phyloP scores from a whole-genome alignment of 179 eudicot species.

The Corrigiola litoralis region DNA sequence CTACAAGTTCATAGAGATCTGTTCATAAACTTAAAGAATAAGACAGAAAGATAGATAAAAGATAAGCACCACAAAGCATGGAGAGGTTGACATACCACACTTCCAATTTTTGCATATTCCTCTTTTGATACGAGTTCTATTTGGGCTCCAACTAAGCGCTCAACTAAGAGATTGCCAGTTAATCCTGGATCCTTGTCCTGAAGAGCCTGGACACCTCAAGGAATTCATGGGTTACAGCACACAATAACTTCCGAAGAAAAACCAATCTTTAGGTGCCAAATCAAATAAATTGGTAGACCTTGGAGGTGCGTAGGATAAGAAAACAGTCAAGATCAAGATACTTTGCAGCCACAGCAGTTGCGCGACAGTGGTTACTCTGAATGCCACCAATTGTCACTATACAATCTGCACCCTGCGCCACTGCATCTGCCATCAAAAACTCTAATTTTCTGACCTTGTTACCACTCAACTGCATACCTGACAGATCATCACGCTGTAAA shows the following conservation, averaged over 20 bases:
- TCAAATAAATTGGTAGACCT: constrained; percentile 40
- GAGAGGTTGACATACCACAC: constrained; percentile 50
- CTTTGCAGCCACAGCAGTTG: constrained; percentile 95
- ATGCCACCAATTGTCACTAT: constrained; percentile 89
- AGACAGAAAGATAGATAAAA: not conserved
- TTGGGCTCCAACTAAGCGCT: constrained; percentile 97
- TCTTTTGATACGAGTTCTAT: constrained; percentile 94
- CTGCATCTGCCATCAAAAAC: constrained; percentile 95
- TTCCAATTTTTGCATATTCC: constrained; percentile 83
- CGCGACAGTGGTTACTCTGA: constrained; percentile 99
- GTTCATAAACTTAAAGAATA: not conserved
- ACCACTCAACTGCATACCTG: constrained; percentile 98
- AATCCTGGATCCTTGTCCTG: constrained; percentile 91
- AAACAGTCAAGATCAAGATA: constrained; percentile 88
- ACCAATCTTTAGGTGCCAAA: constrained; percentile 5
- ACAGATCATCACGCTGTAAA: constrained; percentile 91
- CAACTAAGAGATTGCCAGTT: constrained; percentile 90
- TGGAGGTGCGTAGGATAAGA: constrained; percentile 91
- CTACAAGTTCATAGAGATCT: no score
- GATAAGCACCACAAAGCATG: not conserved
- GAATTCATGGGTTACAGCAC: not conserved
- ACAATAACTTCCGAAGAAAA: constrained; percentile 5
- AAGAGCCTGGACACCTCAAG: constrained; percentile 52
- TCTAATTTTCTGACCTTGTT: constrained; percentile 97
- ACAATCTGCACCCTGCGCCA: constrained; percentile 91